These are phyloP conservation scores for Penicillium argentinense DNA, from an alignment of 495 filamentous ascomycete species.

Conservation along the genomic window DNA sequence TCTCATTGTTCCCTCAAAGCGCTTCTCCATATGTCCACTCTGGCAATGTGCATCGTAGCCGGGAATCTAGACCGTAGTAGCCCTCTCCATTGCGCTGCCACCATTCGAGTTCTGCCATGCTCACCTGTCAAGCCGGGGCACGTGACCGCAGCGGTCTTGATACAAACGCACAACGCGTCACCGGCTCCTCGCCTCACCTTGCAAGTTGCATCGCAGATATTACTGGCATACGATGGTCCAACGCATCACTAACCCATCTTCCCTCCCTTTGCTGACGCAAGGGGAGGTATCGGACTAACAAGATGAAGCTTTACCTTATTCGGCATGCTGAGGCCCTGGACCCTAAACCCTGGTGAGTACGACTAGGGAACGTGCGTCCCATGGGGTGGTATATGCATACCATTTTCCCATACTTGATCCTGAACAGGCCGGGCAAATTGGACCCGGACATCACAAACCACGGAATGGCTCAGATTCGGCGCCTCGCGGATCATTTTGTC, in stretches of 20 bases:
- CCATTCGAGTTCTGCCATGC: not conserved
- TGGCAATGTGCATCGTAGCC: slow-evolving; percentile 9
- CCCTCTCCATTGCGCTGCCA: not conserved
- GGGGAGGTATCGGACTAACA: not conserved
- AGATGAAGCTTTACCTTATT: slow-evolving; percentile 74
- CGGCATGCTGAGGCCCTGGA: slow-evolving; percentile 88
- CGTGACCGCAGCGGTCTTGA: too few relatives aligned
- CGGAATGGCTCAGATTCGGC: slow-evolving; percentile 71
- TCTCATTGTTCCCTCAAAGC: slow-evolving; percentile 31
- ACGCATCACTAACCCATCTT: too few relatives aligned
- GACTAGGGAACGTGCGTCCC: too few relatives aligned
- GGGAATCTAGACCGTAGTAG: slow-evolving; percentile 9
- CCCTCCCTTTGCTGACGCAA: too few relatives aligned
- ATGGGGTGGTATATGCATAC: too few relatives aligned
- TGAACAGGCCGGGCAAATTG: slow-evolving; percentile 70
- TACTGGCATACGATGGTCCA: too few relatives aligned
- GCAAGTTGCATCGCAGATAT: too few relatives aligned
- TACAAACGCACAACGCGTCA: too few relatives aligned
- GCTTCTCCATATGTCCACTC: slow-evolving; percentile 13
- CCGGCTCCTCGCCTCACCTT: too few relatives aligned
- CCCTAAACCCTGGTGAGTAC: not conserved
- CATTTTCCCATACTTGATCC: too few relatives aligned
- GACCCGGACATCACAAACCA: slow-evolving; percentile 82
- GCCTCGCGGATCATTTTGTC: slow-evolving; percentile 46
- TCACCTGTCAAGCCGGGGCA: too few relatives aligned